A percentile compares a stretch with the other conserved stretches of the same genome.
phyloP scores from a whole-genome alignment of 2,329 filamentous ascomycete species.

The Fusarium algeriense region DNA sequence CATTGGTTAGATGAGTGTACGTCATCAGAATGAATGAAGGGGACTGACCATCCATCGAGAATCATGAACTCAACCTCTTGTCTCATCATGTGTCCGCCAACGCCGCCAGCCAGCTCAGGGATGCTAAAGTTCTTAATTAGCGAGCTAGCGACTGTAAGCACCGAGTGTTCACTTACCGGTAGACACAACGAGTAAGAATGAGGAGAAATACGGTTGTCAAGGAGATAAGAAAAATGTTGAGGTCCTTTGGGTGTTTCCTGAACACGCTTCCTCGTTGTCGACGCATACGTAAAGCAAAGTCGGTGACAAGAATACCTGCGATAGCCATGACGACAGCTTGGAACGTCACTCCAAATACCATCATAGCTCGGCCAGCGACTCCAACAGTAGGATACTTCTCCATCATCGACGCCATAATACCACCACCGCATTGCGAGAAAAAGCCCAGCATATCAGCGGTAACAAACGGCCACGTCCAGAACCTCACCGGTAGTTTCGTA shows the following conservation, averaged over 20 bases:
- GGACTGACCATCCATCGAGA: background rate
- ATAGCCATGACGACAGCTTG: conserved; percentile 5
- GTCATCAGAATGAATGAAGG: too few relatives aligned
- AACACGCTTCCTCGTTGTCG: background rate
- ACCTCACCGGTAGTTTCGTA: background rate
- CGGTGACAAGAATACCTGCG: background rate
- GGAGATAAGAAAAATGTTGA: background rate
- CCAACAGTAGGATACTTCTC: background rate
- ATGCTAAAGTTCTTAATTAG: background rate
- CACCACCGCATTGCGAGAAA: background rate
- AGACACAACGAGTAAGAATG: background rate
- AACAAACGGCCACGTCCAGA: conserved; percentile 1
- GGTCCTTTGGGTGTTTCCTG: background rate
- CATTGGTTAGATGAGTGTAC: too few relatives aligned
- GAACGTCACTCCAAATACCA: background rate
- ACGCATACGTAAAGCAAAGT: conserved; percentile 1
- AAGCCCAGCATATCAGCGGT: conserved; percentile 4
- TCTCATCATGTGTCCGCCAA: conserved; percentile 4
- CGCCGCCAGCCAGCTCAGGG: background rate
- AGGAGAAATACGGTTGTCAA: background rate
- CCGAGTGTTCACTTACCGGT: background rate
- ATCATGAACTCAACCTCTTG: conserved; percentile 7
- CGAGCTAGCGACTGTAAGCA: rapidly evolving
- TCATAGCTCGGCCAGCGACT: background rate
- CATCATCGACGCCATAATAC: background rate